phyloP scores from a whole-genome alignment of 805 yeast species.

The Schwanniomyces sp. region DNA sequence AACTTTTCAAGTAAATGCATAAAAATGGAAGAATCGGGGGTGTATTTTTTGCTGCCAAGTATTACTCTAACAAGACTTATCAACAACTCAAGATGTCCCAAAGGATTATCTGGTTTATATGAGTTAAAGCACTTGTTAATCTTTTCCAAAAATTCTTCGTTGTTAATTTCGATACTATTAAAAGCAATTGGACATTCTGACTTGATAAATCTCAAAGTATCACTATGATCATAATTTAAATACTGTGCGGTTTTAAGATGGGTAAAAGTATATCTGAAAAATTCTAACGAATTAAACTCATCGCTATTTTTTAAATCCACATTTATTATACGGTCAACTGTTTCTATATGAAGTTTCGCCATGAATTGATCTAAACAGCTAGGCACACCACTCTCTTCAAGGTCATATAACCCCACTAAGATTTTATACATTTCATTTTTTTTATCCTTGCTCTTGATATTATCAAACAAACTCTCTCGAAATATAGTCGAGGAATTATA shows the following conservation, averaged over 20 bases:
- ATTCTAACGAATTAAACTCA: conserved; percentile 21
- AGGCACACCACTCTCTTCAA: conserved; percentile 7
- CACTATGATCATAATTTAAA: conserved; percentile 32
- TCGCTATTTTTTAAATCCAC: conserved; percentile 11
- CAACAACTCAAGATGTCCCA: conserved; percentile 11
- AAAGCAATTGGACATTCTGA: conserved; percentile 10
- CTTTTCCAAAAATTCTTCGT: conserved; percentile 18
- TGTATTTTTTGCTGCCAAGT: conserved; percentile 10
- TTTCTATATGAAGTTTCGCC: conserved; percentile 9
- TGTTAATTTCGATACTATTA: conserved; percentile 10
- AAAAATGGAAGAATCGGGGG: conserved; percentile 26
- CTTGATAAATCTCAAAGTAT: conserved; percentile 19
- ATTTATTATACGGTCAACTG: conserved; percentile 9
- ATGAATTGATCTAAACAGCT: conserved; percentile 13
- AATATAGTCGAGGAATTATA: conserved; percentile 8
- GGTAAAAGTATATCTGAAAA: conserved; percentile 21
- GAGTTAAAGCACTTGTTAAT: conserved; percentile 16
- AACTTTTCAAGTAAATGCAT: conserved; percentile 24
- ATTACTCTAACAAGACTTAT: conserved; percentile 8
- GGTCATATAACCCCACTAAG: conserved; percentile 8
- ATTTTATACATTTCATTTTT: conserved; percentile 18
- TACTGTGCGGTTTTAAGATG: conserved; percentile 30
- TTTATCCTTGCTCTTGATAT: conserved; percentile 12
- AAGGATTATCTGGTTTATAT: conserved; percentile 8
- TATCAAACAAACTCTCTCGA: conserved; percentile 16